Evolutionary conservation across 495 filamentous ascomycete genomes (phyloP).

Genomic region (Hypoxylon rickii): DNA sequence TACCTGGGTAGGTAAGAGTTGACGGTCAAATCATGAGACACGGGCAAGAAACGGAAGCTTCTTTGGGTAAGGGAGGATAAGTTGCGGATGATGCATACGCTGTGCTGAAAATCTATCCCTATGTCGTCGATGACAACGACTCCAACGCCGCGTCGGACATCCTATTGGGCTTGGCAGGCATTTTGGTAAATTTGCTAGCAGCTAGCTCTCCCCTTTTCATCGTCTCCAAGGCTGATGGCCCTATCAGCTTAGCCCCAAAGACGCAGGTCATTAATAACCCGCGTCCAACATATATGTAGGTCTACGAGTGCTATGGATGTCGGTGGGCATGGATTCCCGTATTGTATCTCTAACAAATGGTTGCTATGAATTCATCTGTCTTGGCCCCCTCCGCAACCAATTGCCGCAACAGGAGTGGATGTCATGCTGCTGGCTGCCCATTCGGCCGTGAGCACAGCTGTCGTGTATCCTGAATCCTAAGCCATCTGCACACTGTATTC

Average conservation of each 20-base stretch:
- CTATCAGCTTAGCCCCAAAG: conserved; percentile 21
- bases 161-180: conserved; percentile 8
- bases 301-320: neutral
- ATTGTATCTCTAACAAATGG: conserved; percentile 35
- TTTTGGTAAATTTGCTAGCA: conserved; percentile 1
- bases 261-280: conserved; percentile 37
- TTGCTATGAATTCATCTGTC: conserved; percentile 15
- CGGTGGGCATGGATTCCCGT: neutral
- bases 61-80: conserved; percentile 4
- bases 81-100: conserved; percentile 6
- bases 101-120: conserved; percentile 15
- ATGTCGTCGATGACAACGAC: conserved; percentile 8
- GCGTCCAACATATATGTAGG: conserved; percentile 4
- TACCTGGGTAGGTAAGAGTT: too few relatives aligned
- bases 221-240: conserved; percentile 2
- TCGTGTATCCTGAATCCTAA: conserved; percentile 13
- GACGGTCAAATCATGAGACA: conserved; percentile 22
- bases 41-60: neutral
- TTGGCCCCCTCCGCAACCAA: conserved; percentile 30
- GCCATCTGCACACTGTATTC: neutral
- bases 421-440: conserved; percentile 12
- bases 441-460: conserved; percentile 20
- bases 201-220: neutral
- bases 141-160: conserved; percentile 5
- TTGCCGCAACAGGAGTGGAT: conserved; percentile 23